phyloP scores from a whole-genome alignment of 768 basidiomycete genomes.

The Termitomyces sp. region DNA sequence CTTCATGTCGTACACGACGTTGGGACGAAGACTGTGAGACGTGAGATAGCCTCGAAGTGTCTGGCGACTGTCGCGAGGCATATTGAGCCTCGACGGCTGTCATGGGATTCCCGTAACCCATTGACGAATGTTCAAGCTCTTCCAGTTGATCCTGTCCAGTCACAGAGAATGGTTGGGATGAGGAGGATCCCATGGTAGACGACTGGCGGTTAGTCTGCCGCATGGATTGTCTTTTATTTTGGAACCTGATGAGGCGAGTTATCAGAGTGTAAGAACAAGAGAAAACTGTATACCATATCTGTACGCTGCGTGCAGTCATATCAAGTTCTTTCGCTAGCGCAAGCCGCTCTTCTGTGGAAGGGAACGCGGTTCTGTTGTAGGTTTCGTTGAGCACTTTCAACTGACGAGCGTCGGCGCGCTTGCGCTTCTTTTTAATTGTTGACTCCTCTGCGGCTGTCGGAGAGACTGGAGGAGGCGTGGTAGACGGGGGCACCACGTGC shows the following conservation, averaged over 20 bases:
- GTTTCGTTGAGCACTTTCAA: slow-evolving; percentile 79
- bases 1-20: slow-evolving; percentile 41
- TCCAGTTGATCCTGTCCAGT: slow-evolving; percentile 35
- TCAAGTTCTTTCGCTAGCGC: slow-evolving; percentile 72
- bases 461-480: slow-evolving; percentile 47
- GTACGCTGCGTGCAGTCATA: slow-evolving; percentile 83
- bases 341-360: slow-evolving; percentile 82
- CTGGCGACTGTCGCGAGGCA: slow-evolving; percentile 34
- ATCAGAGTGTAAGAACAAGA: slow-evolving; percentile 16
- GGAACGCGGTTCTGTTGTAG: slow-evolving; percentile 79
- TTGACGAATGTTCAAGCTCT: slow-evolving; percentile 30
- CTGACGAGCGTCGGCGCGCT: slow-evolving; percentile 78
- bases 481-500: slow-evolving; percentile 34
- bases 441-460: slow-evolving; percentile 54
- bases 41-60: slow-evolving; percentile 30
- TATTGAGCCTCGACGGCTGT: slow-evolving; percentile 32
- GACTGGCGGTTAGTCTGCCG: slow-evolving; percentile 72
- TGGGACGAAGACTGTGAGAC: slow-evolving; percentile 34
- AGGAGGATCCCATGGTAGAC: slow-evolving; percentile 35
- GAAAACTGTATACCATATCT: slow-evolving; percentile 63
- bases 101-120: slow-evolving; percentile 30
- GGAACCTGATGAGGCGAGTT: slow-evolving; percentile 56
- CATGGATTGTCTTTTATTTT: slow-evolving; percentile 84
- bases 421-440: slow-evolving; percentile 84
- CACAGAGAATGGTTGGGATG: slow-evolving; percentile 47